Conservation (phyloP, 176 grass and related monocot genomes). For the Lolium multiflorum region DNA sequence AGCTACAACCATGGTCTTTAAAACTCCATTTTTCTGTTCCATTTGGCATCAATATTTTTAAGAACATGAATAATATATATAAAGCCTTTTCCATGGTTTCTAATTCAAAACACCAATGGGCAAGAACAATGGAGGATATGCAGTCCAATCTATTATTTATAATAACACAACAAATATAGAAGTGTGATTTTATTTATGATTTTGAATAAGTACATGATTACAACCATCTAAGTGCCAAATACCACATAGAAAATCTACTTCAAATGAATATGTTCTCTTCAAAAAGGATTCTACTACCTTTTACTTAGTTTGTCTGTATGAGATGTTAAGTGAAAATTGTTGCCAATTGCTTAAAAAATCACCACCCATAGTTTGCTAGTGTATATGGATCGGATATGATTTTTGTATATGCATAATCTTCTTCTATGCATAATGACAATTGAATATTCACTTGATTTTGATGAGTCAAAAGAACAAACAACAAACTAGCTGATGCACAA, state of each 20-base stretch:
- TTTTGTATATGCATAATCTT: background rate
- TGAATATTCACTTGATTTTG: background rate
- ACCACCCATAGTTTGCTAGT: background rate
- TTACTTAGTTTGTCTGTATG: too few species aligned
- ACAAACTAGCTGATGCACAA: background rate
- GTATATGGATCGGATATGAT: background rate
- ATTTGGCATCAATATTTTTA: background rate
- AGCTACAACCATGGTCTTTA: background rate
- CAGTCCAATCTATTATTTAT: background rate
- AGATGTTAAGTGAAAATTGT: too few species aligned
- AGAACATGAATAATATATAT: too few species aligned
- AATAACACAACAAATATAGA: background rate
- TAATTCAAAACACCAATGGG: background rate
- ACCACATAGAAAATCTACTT: background rate
- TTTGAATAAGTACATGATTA: background rate
- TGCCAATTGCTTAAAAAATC: background rate
- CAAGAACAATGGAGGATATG: background rate
- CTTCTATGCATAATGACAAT: background rate
- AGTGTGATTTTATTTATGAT: background rate
- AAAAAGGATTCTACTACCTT: background rate
- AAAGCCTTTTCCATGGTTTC: background rate
- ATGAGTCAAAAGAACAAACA: conserved; percentile 24
- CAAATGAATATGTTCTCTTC: background rate
- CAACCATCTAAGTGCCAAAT: background rate
- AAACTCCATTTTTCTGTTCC: background rate